Base-by-base conservation (phyloP, 768 basidiomycete species). In the Macrocybe gigantea region DNA sequence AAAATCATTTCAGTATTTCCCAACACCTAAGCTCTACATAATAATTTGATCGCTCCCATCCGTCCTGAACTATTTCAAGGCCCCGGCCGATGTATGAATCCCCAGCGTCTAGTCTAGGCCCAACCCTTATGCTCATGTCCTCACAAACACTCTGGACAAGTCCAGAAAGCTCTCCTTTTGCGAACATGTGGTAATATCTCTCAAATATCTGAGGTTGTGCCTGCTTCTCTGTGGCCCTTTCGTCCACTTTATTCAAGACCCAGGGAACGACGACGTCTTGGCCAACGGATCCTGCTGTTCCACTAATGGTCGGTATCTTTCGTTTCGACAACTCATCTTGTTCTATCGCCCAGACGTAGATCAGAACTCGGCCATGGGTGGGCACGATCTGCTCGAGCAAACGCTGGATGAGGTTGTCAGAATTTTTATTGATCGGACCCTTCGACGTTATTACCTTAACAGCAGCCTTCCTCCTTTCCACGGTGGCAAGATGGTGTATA, bases 291-390 rank as follows among this genome's bases (percentile, higher is more conserved):
- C 36, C 41, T 22, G 22, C 4, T 1, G 48, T 32, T 10, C 59
- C 57, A 29, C 67, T 56, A 6, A 63, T 59, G 6, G 54, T 55
- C 1, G 73, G 67, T 33, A 95, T 81, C 49, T 63, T 69, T 33
- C 93, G 78, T 60, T 88, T 93, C 1, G 92, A 93, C 6, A 82
- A 66, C 30, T 79, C 77, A 49, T 95, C 91, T 68, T 99, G 96
- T 57, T 97, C 93, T 50, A 88, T 78, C 1, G 95, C 93, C 96
- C 96, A 99, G 33, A 98, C 96, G 55, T 96, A 96, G 52, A 98
- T 85, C 47, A 99, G 69, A 36, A 92, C 68, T 7, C 91, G 83
- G 7, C 93, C 91, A 53, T 88, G 82, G 1, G 54, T 45, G 1
- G 83, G 73, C 0, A 83, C 83, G 34, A 93, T 81, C 22, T 73